Evolutionary conservation across 208 protist genomes (phyloP), one percentile per base, ranked within the genome.

Genomic region (Trypanosoma brucei): DNA sequence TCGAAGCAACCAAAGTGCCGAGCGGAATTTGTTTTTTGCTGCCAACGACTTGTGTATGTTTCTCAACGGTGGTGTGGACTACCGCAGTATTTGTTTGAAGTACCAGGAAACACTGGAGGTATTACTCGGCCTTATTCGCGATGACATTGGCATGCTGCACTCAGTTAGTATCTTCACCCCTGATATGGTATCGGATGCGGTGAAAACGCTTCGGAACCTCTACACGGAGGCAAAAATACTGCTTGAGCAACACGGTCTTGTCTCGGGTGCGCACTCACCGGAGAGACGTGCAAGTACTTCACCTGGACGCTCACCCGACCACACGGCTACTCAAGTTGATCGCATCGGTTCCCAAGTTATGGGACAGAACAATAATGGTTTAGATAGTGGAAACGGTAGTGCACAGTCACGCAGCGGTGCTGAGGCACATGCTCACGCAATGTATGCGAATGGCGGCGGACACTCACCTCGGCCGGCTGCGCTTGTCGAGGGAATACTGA

Each of bases 41-140:
- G 78, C 83, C 4, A 80, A 89, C 53, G 79, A 85, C 7, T 67
- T 94, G 2, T 90, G 81, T 72, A 62, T 60, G 54, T 79, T 74
- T 53, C 74, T 94, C 5, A 94, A 90, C 64, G 85, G 88, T 30
- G 88, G 88, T 37, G 57, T 94, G 36, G 83, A 92, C 72, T 94
- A 94, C 68, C 80, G 88, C 3, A 3, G 57, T 2, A 46, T 94
- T 42, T 90, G 72, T 62, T 40, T 79, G 54, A 76, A 84, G 52
- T 82, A 83, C 49, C 82, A 77, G 40, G 59, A 60, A 8, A 62
- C 70, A 0, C 50, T 89, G 11, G 82, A 91, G 36, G 36, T 83
- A 14, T 35, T 94, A 14, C 42, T 85, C 9, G 58, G 42, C 44
- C 60, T 91, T 37, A 50, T 91, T 22, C 66, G 70, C 11, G 78